These are phyloP conservation scores for Amanita thiersii DNA, from an alignment of 768 basidiomycete species.

Conservation along the genomic window DNA sequence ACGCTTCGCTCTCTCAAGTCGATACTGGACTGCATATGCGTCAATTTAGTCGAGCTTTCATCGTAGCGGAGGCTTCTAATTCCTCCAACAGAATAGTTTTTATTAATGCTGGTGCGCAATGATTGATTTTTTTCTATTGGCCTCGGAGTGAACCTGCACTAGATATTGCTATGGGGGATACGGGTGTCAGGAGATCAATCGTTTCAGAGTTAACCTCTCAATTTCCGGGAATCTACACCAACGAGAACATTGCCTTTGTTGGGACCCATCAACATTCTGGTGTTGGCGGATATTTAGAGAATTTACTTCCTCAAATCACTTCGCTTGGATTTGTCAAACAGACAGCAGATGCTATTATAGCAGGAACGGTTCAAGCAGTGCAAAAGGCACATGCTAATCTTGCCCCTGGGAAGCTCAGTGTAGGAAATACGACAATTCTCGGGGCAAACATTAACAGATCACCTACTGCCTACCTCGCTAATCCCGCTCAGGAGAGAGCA, in stretches of 20 bases:
- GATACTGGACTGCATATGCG: slow-evolving; percentile 76
- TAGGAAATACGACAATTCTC: slow-evolving; percentile 64
- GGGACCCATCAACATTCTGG: slow-evolving; percentile 74
- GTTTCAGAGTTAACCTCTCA: slow-evolving; percentile 45
- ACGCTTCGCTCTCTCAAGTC: slow-evolving; percentile 55
- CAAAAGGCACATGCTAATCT: slow-evolving; percentile 58
- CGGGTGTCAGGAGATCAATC: slow-evolving; percentile 63
- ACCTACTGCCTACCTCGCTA: slow-evolving; percentile 70
- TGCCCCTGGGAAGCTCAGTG: slow-evolving; percentile 45
- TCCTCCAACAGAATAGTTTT: slow-evolving; percentile 59
- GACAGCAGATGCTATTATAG: slow-evolving; percentile 64
- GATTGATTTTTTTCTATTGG: not conserved
- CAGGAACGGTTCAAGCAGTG: slow-evolving; percentile 63
- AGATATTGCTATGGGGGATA: slow-evolving; percentile 83
- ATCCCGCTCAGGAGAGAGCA: slow-evolving; percentile 62
- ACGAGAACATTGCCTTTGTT: slow-evolving; percentile 68
- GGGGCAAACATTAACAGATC: slow-evolving; percentile 70
- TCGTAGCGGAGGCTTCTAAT: slow-evolving; percentile 53
- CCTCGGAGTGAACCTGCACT: slow-evolving; percentile 5
- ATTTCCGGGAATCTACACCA: slow-evolving; percentile 57
- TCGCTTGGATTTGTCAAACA: slow-evolving; percentile 66
- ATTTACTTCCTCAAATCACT: slow-evolving; percentile 71
- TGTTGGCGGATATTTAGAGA: slow-evolving; percentile 73
- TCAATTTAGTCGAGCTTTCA: slow-evolving; percentile 69
- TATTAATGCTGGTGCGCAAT: slow-evolving; percentile 57